Base-by-base conservation (phyloP, 2,329 filamentous ascomycete genomes). In the Aspergillus fijiensis region DNA sequence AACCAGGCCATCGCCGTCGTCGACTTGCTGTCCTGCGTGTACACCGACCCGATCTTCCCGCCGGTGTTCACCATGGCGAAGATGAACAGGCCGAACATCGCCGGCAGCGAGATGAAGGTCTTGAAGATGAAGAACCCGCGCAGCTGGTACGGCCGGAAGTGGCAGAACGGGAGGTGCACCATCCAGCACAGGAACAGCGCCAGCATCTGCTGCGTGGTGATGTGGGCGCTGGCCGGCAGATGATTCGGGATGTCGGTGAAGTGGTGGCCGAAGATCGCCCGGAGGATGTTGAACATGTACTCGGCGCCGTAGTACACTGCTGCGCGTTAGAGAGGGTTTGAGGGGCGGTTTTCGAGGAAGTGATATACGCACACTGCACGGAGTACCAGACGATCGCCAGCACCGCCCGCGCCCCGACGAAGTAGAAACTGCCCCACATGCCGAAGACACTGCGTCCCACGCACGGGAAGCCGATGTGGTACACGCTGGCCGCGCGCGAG, bases 101-200 rank as follows among this genome's bases (percentile, higher is more conserved):
- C 71, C 4, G 74, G 73, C 10, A 78, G 60, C 42, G 76, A 74
- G 61, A 80, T 72, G 39, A 75, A 68, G 5, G 71, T 73, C 62
- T 81, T 81, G 70, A 80, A 73, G 66, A 74, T 77, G 70, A 81
- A 82, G 68, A 81, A 79, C 54, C 68, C 70, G n/a, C 72, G 67
- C 19, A 81, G 65, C 63, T 81, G 77, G 63, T 81, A 79, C 11
- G 80, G 79, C 14, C 78, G 72, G 60, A 80, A 74, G 45, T 76
- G 71, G 21, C 74, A 74, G 63, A 81, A 79, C 4, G 78, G 72
- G 71, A 79, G 66, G 60, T 78, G 76, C 55, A 77, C 66, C 33
- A 75, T 60, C 76, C 76, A 79, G 60, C 72, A 75, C 19, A 77
- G 63, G 57, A 78, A 74, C 55, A 75, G 77, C 1, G 72, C 69